phyloP scores from a whole-genome alignment of 306 rosid species.

The Calophaca sinica region DNA sequence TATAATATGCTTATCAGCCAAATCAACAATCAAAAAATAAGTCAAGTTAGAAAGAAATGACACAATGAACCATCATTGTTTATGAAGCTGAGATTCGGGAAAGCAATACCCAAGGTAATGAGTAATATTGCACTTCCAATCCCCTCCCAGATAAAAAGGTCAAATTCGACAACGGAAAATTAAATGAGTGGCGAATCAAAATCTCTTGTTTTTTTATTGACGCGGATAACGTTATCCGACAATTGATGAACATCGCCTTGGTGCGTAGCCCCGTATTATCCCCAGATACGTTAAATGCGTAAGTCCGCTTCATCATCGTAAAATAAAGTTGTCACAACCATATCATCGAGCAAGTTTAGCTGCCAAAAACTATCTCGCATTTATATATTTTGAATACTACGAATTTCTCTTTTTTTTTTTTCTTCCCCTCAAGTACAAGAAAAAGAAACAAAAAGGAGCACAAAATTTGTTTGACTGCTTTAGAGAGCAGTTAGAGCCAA shows the following conservation, averaged over 20 bases:
- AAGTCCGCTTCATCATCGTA: constrained; percentile 15
- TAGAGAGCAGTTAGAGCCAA: constrained; percentile 54
- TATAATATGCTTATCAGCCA: not conserved
- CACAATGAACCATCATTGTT: not conserved
- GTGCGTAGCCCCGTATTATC: constrained; percentile 22
- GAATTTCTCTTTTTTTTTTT: constrained; percentile 15
- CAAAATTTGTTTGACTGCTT: constrained; percentile 49
- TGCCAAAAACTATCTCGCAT: constrained; percentile 51
- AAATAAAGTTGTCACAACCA: constrained; percentile 43
- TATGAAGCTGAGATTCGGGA: not conserved
- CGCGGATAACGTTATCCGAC: not conserved
- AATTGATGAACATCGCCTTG: constrained; percentile 14
- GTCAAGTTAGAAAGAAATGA: not conserved
- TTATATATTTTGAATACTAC: constrained; percentile 47
- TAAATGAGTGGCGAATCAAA: not conserved
- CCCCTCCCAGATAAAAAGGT: not conserved
- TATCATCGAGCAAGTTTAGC: constrained; percentile 43
- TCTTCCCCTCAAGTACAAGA: constrained; percentile 44
- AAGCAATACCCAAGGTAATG: not conserved
- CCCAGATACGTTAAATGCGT: constrained; percentile 34
- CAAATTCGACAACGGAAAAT: not conserved
- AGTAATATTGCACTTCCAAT: not conserved
- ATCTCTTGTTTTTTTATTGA: not conserved
- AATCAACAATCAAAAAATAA: not conserved
- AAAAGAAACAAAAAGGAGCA: constrained; percentile 18